Conservation (phyloP, 352 stramenopile genomes). For the Phytophthora palmivora region DNA sequence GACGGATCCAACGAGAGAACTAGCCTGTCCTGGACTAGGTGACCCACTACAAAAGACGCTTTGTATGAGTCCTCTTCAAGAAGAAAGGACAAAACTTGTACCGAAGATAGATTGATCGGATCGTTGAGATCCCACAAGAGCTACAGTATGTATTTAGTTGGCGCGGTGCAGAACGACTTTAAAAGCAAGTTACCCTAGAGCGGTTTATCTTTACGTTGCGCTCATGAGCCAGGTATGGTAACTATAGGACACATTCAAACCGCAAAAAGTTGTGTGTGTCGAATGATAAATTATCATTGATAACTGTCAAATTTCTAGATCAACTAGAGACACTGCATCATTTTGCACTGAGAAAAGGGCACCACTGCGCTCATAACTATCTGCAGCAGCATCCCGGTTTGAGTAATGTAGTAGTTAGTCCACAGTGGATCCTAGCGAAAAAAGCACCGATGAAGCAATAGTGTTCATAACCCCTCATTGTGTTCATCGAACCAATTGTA, state of each 20-base stretch:
- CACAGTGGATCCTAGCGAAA: background rate
- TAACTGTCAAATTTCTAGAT: conserved; percentile 34
- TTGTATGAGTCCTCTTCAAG: conserved; percentile 7
- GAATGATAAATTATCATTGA: too few relatives aligned
- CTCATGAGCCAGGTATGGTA: conserved; percentile 11
- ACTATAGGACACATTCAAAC: background rate
- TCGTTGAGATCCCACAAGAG: background rate
- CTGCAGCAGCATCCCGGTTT: background rate
- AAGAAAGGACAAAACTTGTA: conserved; percentile 19
- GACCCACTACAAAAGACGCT: background rate
- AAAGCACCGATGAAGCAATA: background rate
- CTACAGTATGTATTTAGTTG: too few relatives aligned
- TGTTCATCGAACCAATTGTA: too few relatives aligned
- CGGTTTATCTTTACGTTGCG: too few relatives aligned
- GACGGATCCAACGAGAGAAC: background rate
- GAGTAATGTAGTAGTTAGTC: background rate
- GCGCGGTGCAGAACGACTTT: too few relatives aligned
- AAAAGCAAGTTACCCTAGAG: too few relatives aligned
- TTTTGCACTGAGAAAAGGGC: conserved; percentile 25
- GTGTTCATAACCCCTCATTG: too few relatives aligned
- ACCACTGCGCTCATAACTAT: conserved; percentile 4
- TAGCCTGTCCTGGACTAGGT: conserved; percentile 12
- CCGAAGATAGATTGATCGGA: conserved; percentile 11
- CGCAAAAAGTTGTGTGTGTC: conserved; percentile 4
- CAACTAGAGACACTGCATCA: conserved; percentile 23